Evolutionary conservation across 2,329 filamentous ascomycete genomes (phyloP), one percentile per base, ranked within the genome.

Genomic region (Lachnellula hyalina): DNA sequence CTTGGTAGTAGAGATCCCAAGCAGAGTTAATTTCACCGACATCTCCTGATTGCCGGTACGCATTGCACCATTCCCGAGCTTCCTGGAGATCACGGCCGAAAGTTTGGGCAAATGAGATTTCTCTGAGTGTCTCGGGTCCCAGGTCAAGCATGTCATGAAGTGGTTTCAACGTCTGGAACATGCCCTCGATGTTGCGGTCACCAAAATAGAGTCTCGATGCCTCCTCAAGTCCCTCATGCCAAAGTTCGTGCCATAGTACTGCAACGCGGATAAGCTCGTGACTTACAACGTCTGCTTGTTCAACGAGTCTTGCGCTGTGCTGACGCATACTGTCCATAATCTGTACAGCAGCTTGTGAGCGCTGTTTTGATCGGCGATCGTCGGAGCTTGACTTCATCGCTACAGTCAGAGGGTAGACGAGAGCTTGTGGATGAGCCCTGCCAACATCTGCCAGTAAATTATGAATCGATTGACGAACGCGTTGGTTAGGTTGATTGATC

Each of bases 271-370:
- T 97, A 53, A 99, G 83, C 70, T 99, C 95, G 67, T 94, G 89
- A 70, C 93, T 97, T 63, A 99, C 92, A 47, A 92, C 80, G 68
- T 96, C 93, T 36, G 94, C 94, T 72, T 99, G 94, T 61, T 96
- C 90, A 8, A 99, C 94, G 36, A 99, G 81, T 64, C 84, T 87
- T 19, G 90, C 86, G 68, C 92, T 97, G 70, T 99, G 95, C 63
- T 93, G 88, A 40, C 92, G 87, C 90, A 99, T 96, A 67, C 87
- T 96, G 60, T 97, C 92, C 92, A 99, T 96, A 65, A 99, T 96
- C 61, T 91, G 85, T 34, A 84, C 86, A 3, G 95, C 95, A 40
- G 92, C 96, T 65, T 90, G 85, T 32, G 91, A 94, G 54, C 94
- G 85, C 56, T 89, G 83, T 34, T 90, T 85, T 32, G 91, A 94